These are phyloP conservation scores for Adansonia rubrostipa DNA, from an alignment of 441 rosid species.

Conservation along the genomic window DNA sequence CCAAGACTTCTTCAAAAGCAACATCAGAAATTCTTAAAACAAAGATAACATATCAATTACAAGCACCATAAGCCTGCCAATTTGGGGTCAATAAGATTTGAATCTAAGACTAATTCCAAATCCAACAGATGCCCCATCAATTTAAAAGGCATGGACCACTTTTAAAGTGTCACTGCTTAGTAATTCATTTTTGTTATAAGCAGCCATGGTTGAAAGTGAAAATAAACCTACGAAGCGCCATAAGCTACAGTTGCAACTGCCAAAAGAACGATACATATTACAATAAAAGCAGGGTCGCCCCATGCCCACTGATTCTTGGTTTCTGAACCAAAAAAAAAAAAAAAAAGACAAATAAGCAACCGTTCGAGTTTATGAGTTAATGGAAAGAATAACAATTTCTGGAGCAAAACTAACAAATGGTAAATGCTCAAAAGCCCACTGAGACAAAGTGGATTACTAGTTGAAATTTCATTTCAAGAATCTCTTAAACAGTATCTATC, in stretches of 20 bases:
- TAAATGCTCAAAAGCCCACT: background rate
- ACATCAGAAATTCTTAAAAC: background rate
- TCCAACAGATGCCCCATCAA: background rate
- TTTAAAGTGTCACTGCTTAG: background rate
- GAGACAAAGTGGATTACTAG: background rate
- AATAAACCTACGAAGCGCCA: constrained; percentile 84
- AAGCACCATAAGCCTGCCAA: constrained; percentile 5
- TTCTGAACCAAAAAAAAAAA: constrained; percentile 53
- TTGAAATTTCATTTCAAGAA: background rate
- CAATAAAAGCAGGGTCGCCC: constrained; percentile 97
- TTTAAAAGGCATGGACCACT: background rate
- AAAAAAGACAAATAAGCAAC: constrained; percentile 19
- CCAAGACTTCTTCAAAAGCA: background rate
- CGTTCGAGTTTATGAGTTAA: constrained; percentile 17
- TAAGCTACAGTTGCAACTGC: constrained; percentile 82
- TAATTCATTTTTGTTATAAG: background rate
- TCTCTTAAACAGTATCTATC: background rate
- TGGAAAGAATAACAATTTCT: background rate
- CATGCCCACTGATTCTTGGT: constrained; percentile 99
- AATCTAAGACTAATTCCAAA: background rate
- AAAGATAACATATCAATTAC: constrained; percentile 6
- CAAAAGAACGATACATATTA: constrained; percentile 89
- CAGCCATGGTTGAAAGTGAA: constrained; percentile 18
- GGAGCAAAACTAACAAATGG: background rate
- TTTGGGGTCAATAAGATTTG: background rate